Percentiles rank a stretch among this genome's conserved stretches.
Evolutionary conservation across 306 rosid species (phyloP).

Genomic region (Nissolia schottii): DNA sequence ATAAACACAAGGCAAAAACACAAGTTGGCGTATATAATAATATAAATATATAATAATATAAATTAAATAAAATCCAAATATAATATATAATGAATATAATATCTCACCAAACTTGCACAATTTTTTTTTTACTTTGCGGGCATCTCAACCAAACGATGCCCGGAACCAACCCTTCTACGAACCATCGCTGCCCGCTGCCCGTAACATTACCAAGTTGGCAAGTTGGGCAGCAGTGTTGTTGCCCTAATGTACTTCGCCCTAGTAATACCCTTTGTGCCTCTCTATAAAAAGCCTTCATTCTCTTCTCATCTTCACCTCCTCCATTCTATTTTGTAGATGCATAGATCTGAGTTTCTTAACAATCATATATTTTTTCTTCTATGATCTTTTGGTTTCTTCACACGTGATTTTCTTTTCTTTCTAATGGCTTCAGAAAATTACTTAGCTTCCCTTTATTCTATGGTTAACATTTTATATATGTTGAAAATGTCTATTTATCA

Average conservation of each 20-base stretch:
- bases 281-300: constrained; percentile 23
- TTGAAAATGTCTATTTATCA: background rate
- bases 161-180: background rate
- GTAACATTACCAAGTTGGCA: constrained; percentile 18
- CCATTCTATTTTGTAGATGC: background rate
- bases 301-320: background rate
- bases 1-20: background rate
- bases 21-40: background rate
- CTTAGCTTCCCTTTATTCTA: background rate
- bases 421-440: background rate
- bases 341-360: background rate
- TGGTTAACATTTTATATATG: background rate
- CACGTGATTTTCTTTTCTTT: background rate
- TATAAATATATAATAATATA: background rate
- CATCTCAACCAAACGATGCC: constrained; percentile 17
- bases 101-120: constrained; percentile 20
- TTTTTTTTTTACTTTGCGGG: constrained; percentile 21
- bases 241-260: constrained; percentile 23
- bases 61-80: background rate
- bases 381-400: background rate
- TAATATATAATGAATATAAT: background rate
- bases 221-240: background rate
- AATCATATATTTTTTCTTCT: background rate
- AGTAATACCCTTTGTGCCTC: background rate
- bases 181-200: constrained; percentile 22